Evolutionary conservation across 2,329 filamentous ascomycete species (phyloP).

Genomic region (Dothidotthia symphoricarpi): DNA sequence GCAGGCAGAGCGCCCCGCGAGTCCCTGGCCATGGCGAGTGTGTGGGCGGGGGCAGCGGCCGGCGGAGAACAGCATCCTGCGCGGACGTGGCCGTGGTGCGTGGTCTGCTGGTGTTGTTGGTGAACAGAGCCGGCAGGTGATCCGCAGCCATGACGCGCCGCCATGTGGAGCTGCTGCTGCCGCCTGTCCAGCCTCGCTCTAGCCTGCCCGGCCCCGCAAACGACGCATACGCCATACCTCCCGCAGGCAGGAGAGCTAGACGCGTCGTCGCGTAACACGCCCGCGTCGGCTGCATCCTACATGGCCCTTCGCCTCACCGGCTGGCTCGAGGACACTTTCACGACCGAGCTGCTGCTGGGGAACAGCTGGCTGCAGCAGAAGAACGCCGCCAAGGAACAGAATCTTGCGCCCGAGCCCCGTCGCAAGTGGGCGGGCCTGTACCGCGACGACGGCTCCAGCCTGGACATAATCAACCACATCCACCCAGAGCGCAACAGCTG

Average conservation of each 20-base stretch:
- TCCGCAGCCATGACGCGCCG: no score
- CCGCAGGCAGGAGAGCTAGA: no score
- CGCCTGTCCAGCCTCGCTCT: no score
- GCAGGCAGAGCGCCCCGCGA: slow-evolving; percentile 22
- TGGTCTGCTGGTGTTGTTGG: background rate
- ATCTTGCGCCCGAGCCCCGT: slow-evolving; percentile 7
- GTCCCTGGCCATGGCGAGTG: slow-evolving; percentile 27
- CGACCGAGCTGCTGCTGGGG: slow-evolving; percentile 21
- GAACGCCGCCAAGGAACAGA: slow-evolving; percentile 6
- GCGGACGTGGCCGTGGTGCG: background rate
- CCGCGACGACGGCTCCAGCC: slow-evolving; percentile 36
- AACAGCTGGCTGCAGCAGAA: slow-evolving; percentile 23
- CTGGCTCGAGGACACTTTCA: slow-evolving; percentile 27
- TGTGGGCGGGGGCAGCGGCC: background rate
- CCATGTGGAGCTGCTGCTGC: no score
- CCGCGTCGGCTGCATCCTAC: no score
- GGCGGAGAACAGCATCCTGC: background rate
- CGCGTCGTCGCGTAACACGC: no score
- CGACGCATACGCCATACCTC: no score
- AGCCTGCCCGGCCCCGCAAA: no score
- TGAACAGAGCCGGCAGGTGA: no score
- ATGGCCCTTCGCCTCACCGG: slow-evolving; percentile 17
- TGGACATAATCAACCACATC: slow-evolving; percentile 26
- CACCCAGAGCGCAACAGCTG: slow-evolving; percentile 6
- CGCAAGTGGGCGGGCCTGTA: slow-evolving; percentile 25